Conservation (phyloP, 2,329 filamentous ascomycete genomes). For the Fusarium begoniae region DNA sequence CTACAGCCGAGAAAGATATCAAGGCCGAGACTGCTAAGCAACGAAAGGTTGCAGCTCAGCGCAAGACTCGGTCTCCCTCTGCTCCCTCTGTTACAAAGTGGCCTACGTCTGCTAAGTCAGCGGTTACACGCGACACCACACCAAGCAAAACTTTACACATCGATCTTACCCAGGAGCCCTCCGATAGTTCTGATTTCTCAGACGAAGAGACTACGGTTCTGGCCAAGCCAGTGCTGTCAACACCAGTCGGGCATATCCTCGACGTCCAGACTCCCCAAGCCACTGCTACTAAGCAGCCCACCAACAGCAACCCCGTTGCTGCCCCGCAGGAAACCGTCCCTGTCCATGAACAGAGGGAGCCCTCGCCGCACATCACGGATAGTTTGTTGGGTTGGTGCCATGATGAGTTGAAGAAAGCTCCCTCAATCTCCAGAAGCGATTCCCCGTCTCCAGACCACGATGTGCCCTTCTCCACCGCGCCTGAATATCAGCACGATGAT, state of each 20-base stretch:
- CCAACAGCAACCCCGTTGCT: neutral
- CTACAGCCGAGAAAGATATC: neutral
- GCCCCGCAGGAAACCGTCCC: neutral
- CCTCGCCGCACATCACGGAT: neutral
- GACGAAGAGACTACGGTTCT: neutral
- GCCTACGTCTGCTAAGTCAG: neutral
- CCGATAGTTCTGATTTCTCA: slow-evolving; percentile 23
- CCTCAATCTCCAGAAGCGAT: neutral
- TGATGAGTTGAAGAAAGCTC: neutral
- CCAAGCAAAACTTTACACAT: neutral
- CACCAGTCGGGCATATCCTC: neutral
- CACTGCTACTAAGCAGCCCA: too few relatives aligned
- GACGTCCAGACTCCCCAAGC: neutral
- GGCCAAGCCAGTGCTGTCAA: neutral
- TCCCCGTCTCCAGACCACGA: neutral
- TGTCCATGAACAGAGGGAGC: neutral
- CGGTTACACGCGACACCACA: neutral
- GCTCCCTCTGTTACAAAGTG: neutral
- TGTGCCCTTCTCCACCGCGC: neutral
- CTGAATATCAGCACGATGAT: neutral
- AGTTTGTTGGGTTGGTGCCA: neutral
- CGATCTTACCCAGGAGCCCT: slow-evolving; percentile 17
- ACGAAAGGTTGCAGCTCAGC: neutral
- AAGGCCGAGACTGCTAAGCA: neutral
- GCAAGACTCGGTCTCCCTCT: neutral